These are phyloP conservation scores for Nephromyces sp. DNA, from an alignment of 169 alveolate species.

Conservation along the genomic window DNA sequence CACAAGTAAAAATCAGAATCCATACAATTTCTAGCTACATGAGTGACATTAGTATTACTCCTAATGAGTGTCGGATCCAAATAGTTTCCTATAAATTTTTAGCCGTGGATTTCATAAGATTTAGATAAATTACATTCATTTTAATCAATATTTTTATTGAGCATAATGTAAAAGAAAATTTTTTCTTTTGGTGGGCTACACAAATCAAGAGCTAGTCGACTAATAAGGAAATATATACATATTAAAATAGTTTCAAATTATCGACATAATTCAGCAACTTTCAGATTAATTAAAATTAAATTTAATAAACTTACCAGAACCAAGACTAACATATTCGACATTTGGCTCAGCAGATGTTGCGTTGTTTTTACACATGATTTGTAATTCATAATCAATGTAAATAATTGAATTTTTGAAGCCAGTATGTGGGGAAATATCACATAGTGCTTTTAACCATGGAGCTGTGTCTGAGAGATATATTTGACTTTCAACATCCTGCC, in stretches of 20 bases:
- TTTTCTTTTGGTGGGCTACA: background rate
- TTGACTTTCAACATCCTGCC: slow-evolving; percentile 1
- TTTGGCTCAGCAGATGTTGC: background rate
- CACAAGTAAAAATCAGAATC: slow-evolving; percentile 17
- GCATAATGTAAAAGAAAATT: background rate
- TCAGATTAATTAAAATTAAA: background rate
- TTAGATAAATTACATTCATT: background rate
- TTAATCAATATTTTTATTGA: background rate
- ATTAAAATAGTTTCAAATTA: background rate
- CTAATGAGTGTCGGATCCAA: background rate
- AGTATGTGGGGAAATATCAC: background rate
- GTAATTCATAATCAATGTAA: slow-evolving; percentile 9
- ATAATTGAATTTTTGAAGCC: slow-evolving; percentile 7
- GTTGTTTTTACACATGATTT: background rate
- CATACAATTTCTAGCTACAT: slow-evolving; percentile 4
- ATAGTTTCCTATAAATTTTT: background rate
- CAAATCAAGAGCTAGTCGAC: background rate
- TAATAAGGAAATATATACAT: background rate
- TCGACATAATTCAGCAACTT: background rate
- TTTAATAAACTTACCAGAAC: background rate
- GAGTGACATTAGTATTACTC: background rate
- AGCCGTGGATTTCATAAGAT: too few relatives aligned
- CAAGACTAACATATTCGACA: background rate
- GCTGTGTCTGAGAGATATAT: background rate
- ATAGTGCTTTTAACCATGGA: slow-evolving; percentile 5